Percentiles rank a stretch among this genome's conserved stretches.
phyloP scores from a whole-genome alignment of 2,329 filamentous ascomycete species.

The Paecilomyces sp. region DNA sequence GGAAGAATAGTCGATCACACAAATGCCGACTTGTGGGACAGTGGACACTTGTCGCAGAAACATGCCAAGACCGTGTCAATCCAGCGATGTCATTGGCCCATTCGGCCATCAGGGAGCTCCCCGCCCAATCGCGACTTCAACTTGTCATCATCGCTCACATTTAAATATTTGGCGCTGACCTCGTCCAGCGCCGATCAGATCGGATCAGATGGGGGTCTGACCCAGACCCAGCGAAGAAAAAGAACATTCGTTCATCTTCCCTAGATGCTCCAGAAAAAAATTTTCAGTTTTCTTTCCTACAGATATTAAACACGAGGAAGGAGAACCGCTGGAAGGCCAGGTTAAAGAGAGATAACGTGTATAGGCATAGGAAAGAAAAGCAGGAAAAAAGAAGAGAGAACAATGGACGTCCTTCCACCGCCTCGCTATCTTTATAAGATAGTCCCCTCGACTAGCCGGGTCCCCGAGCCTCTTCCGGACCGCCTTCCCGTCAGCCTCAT shows the following conservation, averaged over 20 bases:
- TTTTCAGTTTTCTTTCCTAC: not conserved
- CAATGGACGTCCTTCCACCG: conserved; percentile 14
- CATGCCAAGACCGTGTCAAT: not conserved
- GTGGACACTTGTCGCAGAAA: not conserved
- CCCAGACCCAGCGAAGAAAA: not conserved
- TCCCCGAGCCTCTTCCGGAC: conserved; percentile 29
- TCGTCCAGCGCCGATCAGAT: not conserved
- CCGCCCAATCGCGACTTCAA: not conserved
- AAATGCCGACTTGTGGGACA: not conserved
- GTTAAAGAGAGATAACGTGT: not conserved
- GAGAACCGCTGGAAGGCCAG: not conserved
- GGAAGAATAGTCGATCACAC: not conserved
- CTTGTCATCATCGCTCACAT: not conserved
- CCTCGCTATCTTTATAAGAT: conserved; percentile 33
- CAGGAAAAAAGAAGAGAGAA: not conserved
- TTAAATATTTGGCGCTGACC: not conserved
- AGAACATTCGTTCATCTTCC: not conserved
- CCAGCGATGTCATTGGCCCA: not conserved
- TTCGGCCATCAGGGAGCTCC: not conserved
- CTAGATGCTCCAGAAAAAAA: not conserved
- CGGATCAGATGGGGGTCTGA: not conserved
- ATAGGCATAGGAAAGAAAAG: not conserved
- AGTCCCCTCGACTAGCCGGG: conserved; percentile 25
- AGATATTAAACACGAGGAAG: not conserved
- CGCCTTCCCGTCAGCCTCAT: conserved; percentile 29